Base-by-base conservation (phyloP, 177 flowering plant genomes). In the Vitis hybrid region DNA sequence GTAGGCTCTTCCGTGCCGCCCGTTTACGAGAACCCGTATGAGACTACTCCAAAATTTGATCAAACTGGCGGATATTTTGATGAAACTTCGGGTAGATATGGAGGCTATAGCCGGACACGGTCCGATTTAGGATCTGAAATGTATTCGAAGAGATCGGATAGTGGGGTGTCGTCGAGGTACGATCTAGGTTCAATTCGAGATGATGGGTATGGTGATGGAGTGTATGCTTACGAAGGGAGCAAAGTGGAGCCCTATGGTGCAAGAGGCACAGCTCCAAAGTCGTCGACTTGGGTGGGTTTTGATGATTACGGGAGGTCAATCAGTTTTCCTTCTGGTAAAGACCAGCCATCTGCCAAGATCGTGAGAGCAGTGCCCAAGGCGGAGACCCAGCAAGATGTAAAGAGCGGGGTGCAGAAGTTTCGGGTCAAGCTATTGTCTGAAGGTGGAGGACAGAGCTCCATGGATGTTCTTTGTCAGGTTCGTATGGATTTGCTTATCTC, bases 401-500 rank as follows among this genome's bases (percentile, higher is more conserved):
- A 85, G 80, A 70, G 86, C 58, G 97, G 98, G 67, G 91, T 93
- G 56, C 97, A 88, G 88, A 93, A 95, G 81, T 95, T 89, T 64
- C 80, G 97, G 23, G 99, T 95, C 4, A 93, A 91, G 85, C 72
- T 95, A 56, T 81, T 95, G 85, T 83, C 98, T 2, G 99, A 95
- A 70, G 82, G 91, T 69, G 82, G 84, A 6, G 88, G 94, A 17
- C 97, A 91, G 84, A 78, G 81, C 67, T 79, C 90, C 72, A 87
- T 89, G 92, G 99, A 95, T 82, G 95, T 95, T 59, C 98, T 95
- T 74, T 95, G 99, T 74, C 96, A 91, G 99, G 99, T 93, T 73
- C 57, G 79, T 56, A 3, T 32, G 7, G 11, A 26, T 19, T 6
- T 21, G 51, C 45, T 62, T 3, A 56, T 62, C 1, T 10, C 15